Percentiles rank a stretch among this genome's conserved stretches.
Conservation (phyloP, 768 basidiomycete species). For the Kwoniella dejecticola region DNA sequence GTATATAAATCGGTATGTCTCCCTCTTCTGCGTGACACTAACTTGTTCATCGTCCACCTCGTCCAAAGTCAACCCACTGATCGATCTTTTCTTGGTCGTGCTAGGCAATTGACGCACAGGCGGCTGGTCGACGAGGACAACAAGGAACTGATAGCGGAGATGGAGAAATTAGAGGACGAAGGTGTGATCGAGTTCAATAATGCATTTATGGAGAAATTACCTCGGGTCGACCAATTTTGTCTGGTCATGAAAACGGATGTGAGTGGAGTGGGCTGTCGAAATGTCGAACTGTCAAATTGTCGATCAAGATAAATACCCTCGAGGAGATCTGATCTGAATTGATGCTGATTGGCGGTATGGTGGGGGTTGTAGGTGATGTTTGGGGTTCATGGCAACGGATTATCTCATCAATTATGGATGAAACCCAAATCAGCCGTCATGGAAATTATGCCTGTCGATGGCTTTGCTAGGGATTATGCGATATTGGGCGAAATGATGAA, state of each 20-base stretch:
- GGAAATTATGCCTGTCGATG: constrained; percentile 29
- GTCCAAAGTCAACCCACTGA: too few relatives aligned
- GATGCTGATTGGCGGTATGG: too few relatives aligned
- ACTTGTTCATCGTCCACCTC: too few relatives aligned
- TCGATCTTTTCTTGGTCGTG: not conserved
- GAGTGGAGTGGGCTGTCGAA: not conserved
- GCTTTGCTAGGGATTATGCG: constrained; percentile 31
- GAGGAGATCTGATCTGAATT: too few relatives aligned
- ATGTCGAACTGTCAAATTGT: too few relatives aligned
- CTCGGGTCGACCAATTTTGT: constrained; percentile 25
- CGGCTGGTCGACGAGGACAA: constrained; percentile 24
- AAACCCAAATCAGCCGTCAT: constrained; percentile 29
- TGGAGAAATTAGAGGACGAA: constrained; percentile 21
- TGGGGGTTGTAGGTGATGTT: constrained; percentile 39
- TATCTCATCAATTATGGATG: constrained; percentile 36
- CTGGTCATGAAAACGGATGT: constrained; percentile 21
- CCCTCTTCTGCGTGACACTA: not conserved
- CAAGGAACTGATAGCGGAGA: constrained; percentile 8
- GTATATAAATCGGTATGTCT: constrained; percentile 31
- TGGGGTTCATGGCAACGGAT: constrained; percentile 38
- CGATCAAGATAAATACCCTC: too few relatives aligned
- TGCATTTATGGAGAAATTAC: constrained; percentile 24
- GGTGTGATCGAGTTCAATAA: constrained; percentile 31
- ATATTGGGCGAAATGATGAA: constrained; percentile 26
- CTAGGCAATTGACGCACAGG: constrained; percentile 24